Base-by-base conservation (phyloP, 805 yeast species). In the Yamadazyma takamatsuzukensis region DNA sequence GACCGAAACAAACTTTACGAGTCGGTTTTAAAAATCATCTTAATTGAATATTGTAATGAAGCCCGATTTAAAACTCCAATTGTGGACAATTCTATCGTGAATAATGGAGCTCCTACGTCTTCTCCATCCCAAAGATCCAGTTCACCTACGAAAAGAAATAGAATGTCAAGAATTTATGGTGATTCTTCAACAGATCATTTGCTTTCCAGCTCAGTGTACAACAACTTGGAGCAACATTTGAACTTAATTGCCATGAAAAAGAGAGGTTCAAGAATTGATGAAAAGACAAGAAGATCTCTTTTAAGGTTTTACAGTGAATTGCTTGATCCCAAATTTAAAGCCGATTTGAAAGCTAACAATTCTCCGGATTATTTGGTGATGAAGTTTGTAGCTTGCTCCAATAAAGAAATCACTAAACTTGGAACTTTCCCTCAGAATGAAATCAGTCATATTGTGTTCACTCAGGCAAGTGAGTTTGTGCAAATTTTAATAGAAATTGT, bases 231-330 rank as follows among this genome's bases (percentile, higher is more conserved):
- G 48, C 50, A 48, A 4, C 52, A 57, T 18, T 57, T 78, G 32
- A 59, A 65, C 33, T 43, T 53, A 12, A 62, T 78, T 2, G 75
- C 81, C 15, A 59, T 76, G 59, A 64, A 68, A 17, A 53, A 61
- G 36, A 50, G 45, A 23, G 55, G 48, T 11, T 37, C 53, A 7
- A 34, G 50, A 16, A 48, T 61, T 25, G 76, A 73, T 32, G 76
- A 71, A 4, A 56, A 70, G 35, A 68, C 80, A 9, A 64, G 83
- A 39, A 60, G 83, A 21, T 70, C 80, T 31, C 63, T 80, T 28
- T 53, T 83, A 16, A 72, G 83, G 16, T 68, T 81, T 36, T 82
- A 83, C 51, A 78, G 78, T 35, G 80, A 77, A 27, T 45, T 78
- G 18, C 57, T 80, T 22, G 72, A 70, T 31, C 76, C 80, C 4